Conservation (phyloP, 2,329 filamentous ascomycete species). For the Calonectria leucothoes region DNA sequence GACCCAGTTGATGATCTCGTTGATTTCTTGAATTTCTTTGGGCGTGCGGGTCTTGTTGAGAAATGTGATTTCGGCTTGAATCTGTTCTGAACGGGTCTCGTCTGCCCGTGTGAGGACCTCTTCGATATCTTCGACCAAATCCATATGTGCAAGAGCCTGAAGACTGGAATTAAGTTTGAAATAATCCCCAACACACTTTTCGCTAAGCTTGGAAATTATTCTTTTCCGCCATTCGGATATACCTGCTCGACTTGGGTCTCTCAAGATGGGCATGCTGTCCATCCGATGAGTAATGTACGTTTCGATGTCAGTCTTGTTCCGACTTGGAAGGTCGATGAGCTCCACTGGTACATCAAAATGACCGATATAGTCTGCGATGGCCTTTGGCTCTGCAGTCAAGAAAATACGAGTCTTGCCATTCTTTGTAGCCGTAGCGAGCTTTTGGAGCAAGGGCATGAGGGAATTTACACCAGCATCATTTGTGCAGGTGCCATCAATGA, state of each 20-base stretch:
- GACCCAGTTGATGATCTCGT: not conserved
- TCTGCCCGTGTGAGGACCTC: not conserved
- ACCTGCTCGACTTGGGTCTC: not conserved
- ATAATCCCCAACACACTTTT: not conserved
- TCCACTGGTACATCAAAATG: not conserved
- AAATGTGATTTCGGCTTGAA: not conserved
- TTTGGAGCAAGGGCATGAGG: not conserved
- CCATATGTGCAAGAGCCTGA: not conserved
- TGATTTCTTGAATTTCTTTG: not conserved
- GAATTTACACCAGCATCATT: not conserved
- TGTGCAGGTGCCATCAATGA: not conserved
- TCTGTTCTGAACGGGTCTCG: not conserved
- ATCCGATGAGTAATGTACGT: not conserved
- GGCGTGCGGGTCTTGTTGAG: not conserved
- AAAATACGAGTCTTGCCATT: not conserved
- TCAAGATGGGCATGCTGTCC: not conserved
- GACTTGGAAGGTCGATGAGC: not conserved
- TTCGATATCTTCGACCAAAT: not conserved
- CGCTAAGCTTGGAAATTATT: not conserved
- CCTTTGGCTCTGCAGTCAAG: not conserved
- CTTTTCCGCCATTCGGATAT: not conserved
- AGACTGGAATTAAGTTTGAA: not conserved
- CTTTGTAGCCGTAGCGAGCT: not conserved
- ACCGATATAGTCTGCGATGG: not conserved
- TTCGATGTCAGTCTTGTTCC: not conserved